Base-by-base conservation (phyloP, 768 basidiomycete species). In the Mycena pura region DNA sequence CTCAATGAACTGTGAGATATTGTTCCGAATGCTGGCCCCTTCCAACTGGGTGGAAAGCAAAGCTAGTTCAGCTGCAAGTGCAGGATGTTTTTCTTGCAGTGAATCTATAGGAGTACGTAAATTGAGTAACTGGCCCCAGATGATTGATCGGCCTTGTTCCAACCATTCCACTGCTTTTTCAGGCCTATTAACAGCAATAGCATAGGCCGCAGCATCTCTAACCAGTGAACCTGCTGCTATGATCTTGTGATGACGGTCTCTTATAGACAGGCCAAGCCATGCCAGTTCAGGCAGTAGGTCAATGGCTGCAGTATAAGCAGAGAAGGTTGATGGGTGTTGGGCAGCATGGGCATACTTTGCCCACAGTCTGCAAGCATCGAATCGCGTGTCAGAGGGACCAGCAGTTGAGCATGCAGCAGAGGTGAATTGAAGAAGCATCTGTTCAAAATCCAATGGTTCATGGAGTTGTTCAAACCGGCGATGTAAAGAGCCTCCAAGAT, bases 131-230 rank as follows among this genome's bases (percentile, higher is more conserved):
- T n/a, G n/a, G n/a, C n/a, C n/a, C n/a, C n/a, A n/a, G n/a, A n/a
- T n/a, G n/a, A n/a, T n/a, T 24, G 64, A 61, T 3, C 70, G 65
- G 14, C 70, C 69, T 43, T 69, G 69, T 55, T 70, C 69, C 27
- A 70, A 57, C 68, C 68, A 70, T 41, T 70, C 69, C n/a, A 70
- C 25, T 15, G 69, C 69, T 32, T 39, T 52, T 6, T 60, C 55
- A 31, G 38, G 24, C 15, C 32, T 15, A n/a, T n/a, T n/a, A 17
- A 11, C 17, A 7, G 28, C n/a, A 29, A 48, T 28, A 9, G 47
- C 47, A 5, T 51, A 61, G 6, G 64, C 64, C 21, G 34, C n/a
- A 10, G 29, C 24, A 6, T 56, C 28, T 14, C 57, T 22, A 38
- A 51, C 29, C 17, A 65, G 61, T 13, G 57, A 36, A 5, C 41